phyloP scores from a whole-genome alignment of 176 grass and related monocot species.

The Ensete glaucum region DNA sequence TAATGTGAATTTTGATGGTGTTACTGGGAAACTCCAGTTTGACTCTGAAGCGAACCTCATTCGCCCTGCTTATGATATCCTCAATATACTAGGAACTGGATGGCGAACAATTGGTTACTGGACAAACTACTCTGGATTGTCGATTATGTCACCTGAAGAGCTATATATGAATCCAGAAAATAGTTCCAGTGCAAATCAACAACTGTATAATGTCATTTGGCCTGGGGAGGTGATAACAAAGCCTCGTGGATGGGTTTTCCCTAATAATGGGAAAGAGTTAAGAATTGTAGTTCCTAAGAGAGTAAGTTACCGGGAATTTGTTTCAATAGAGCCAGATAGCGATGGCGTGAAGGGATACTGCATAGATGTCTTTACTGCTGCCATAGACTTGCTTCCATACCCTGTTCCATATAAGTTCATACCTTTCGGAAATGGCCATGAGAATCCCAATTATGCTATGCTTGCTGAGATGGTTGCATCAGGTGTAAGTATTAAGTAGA shows the following conservation, averaged over 20 bases:
- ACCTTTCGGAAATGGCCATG: constrained; percentile 3
- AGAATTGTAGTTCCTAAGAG: constrained; percentile 15
- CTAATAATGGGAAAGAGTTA: constrained; percentile 10
- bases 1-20: not conserved
- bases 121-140: constrained; percentile 12
- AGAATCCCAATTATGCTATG: constrained; percentile 13
- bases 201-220: constrained; percentile 7
- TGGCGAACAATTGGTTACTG: constrained; percentile 7
- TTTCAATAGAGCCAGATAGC: not conserved
- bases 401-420: constrained; percentile 8
- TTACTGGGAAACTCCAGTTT: constrained; percentile 6
- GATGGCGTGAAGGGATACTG: not conserved
- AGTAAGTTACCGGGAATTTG: constrained; percentile 2
- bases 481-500: not conserved
- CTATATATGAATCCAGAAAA: constrained; percentile 1
- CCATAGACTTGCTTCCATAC: constrained; percentile 6
- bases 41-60: not conserved
- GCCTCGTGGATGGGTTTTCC: constrained; percentile 11
- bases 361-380: constrained; percentile 13
- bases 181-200: not conserved
- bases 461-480: constrained; percentile 16
- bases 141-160: constrained; percentile 1
- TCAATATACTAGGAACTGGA: constrained; percentile 11
- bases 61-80: constrained; percentile 5
- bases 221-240: not conserved